Base-by-base conservation (phyloP, 1,284 basidiomycete species). In the Ceratobasidium sp. region DNA sequence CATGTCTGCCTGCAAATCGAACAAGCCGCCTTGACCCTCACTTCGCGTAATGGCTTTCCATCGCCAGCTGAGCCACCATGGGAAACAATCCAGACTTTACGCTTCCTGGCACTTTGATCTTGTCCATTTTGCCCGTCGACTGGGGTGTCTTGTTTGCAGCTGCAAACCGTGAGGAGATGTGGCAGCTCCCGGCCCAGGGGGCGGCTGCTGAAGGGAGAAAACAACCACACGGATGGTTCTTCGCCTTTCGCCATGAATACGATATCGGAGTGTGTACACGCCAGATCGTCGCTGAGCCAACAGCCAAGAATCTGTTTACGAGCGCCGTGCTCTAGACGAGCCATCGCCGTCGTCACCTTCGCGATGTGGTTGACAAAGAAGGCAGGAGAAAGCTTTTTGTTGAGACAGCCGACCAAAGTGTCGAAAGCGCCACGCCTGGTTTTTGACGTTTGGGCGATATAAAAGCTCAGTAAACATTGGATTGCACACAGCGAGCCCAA, bases 191-290 rank as follows among this genome's bases (percentile, higher is more conserved):
- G 46, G 7, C 64, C 64, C 15, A 66, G 44, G 6, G 64, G 64
- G 25, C 40, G 64, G 64, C 40, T 66, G 46, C 25, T 43, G n/a
- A 66, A 66, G 8, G 64, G 64, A 1, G 64, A 46, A 25, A 66
- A 66, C 13, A 66, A 25, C 64, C 64, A 66, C 64, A 66, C 19
- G 8, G 22, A 2, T 17, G 64, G 37, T 9, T 17, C 40, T 8
- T n/a, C 15, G 40, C 15, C 15, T 29, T 43, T 44, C 2, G 11
- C 40, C 34, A 66, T 25, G 43, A 43, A 44, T 9, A 66, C 46
- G 6, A 66, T n/a, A 29, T 66, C 43, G 2, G 64, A 43, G 43
- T 66, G 64, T 37, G 19, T 66, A 40, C 37, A 44, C 15, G 40
- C 64, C 13, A 66, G n/a, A 25, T 22, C 25, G 29, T 49, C 43